Percentiles rank a stretch among this genome's conserved stretches.
These are phyloP conservation scores for Fusarium sp. DNA, from an alignment of 2,329 filamentous ascomycete species.

Conservation along the genomic window DNA sequence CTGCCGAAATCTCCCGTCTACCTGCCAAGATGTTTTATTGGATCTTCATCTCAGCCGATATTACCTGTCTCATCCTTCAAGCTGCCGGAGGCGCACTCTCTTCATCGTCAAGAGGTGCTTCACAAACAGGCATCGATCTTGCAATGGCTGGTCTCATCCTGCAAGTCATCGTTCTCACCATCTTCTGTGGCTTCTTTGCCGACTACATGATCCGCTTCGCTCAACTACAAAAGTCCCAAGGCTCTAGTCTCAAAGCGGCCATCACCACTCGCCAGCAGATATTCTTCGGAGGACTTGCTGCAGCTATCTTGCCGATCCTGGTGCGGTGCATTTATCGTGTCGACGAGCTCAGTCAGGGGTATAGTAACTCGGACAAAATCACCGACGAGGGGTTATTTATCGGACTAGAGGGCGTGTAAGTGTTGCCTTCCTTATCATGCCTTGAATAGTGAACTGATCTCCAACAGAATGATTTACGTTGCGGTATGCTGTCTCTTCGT, in stretches of 20 bases:
- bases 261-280: neutral
- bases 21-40: neutral
- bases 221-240: neutral
- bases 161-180: neutral
- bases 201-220: neutral
- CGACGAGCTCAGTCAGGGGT: neutral
- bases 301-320: neutral
- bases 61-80: neutral
- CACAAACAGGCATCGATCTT: neutral
- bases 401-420: neutral
- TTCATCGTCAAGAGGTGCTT: neutral
- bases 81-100: neutral
- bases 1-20: neutral
- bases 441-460: neutral
- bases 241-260: neutral
- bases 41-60: neutral
- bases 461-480: neutral
- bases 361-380: neutral
- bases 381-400: neutral
- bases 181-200: neutral
- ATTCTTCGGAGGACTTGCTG: neutral
- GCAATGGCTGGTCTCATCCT: neutral
- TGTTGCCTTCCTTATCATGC: accelerated
- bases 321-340: neutral
- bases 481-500: neutral